Base-by-base conservation (phyloP, 2,329 filamentous ascomycete genomes). In the Pyrenophora graminea region DNA sequence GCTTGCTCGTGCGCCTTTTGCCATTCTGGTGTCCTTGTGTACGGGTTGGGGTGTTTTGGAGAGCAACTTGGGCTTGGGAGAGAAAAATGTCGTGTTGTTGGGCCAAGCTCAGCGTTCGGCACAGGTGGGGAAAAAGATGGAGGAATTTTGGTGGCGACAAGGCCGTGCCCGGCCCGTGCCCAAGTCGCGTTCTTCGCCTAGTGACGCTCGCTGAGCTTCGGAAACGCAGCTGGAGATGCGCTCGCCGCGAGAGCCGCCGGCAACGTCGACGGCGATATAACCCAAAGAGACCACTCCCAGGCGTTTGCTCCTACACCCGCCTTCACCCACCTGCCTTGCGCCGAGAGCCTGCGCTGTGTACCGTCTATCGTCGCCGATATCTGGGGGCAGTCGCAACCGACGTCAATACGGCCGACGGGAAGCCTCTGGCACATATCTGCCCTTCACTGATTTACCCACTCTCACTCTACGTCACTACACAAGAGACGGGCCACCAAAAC, bases 1-100 rank as follows among this genome's bases (percentile, higher is more conserved):
- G 71, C 88, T 95, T 60, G 92, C 84, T 72, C 93, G 83, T 55
- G 89, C 80, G 71, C 90, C 89, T 74, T 96, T 97, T 19, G 92
- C 93, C 93, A 97, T 97, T 64, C 48, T 82, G 70, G 45, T 17
- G 51, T 42, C 48, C 52, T 21, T 42, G 39, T 43, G 38, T 7
- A n/a, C 33, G 34, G 32, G 38, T 40, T 36, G 48, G 45, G 36
- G 31, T 50, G 45, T 21, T 18, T 45, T 36, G 34, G 39, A 37
- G 33, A 27, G 34, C 38, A 38, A 48, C 37, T 38, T 8, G 23
- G 45, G 46, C 25, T 19, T 39, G 40, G n/a, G 21, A 31, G 15
- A 15, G 21, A 12, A 25, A 13, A 18, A 15, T 2, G 31, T 13
- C n/a, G 10, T 33, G 19, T 17, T 17, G 40, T n/a, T 9, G 19